Evolutionary conservation across 1,284 basidiomycete species (phyloP).

Genomic region (Ustilago shanxiensis): DNA sequence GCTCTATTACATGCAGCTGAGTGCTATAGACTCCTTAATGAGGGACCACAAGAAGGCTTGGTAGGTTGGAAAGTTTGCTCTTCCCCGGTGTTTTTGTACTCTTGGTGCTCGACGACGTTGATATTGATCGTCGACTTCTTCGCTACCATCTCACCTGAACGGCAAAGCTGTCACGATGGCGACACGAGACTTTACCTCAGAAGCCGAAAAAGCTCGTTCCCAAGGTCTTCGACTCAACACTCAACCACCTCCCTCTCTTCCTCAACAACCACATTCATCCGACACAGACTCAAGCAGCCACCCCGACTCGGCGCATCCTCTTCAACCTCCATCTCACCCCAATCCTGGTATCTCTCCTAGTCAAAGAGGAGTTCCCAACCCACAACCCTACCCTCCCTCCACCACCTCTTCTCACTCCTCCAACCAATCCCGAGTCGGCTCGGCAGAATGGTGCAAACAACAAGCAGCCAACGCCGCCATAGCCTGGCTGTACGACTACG

Average conservation of each 20-base stretch:
- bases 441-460: background rate
- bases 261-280: background rate
- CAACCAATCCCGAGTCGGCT: background rate
- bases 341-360: background rate
- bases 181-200: background rate
- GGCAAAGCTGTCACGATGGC: background rate
- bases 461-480: slow-evolving; percentile 7
- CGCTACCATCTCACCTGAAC: too few relatives aligned
- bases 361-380: slow-evolving; percentile 6
- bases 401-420: background rate
- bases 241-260: background rate
- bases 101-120: too few relatives aligned
- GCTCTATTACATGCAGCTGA: background rate
- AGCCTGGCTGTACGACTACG: slow-evolving; percentile 41
- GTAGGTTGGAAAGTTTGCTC: background rate
- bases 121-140: too few relatives aligned
- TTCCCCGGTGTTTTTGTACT: too few relatives aligned
- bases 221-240: background rate
- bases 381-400: background rate
- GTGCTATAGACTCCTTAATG: background rate
- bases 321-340: slow-evolving; percentile 6
- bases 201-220: background rate
- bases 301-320: slow-evolving; percentile 2
- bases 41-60: background rate
- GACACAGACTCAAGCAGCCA: slow-evolving; percentile 5